Percentiles rank a stretch among this genome's conserved stretches.
These are phyloP conservation scores for Ceratocystis destructans DNA, from an alignment of 2,329 filamentous ascomycete species.

Conservation along the genomic window DNA sequence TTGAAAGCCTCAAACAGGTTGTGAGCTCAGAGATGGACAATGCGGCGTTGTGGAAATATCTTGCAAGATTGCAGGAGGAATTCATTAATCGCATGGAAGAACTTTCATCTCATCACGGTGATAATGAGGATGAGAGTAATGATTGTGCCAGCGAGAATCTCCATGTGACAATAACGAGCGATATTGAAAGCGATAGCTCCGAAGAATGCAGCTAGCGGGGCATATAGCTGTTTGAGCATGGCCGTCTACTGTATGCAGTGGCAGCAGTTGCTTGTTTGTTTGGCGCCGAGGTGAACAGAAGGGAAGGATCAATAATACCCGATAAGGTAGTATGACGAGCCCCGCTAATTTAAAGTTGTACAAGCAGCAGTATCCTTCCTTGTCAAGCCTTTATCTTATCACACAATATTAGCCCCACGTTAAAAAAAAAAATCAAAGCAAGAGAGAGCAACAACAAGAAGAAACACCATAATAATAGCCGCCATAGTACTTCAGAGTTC, in stretches of 20 bases:
- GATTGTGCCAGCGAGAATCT: background rate
- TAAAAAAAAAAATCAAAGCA: constrained; percentile 10
- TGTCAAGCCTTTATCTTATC: constrained; percentile 13
- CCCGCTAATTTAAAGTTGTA: background rate
- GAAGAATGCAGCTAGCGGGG: no score
- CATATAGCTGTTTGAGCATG: no score
- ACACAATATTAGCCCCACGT: constrained; percentile 10
- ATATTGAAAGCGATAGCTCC: no score
- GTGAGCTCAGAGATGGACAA: constrained; percentile 51
- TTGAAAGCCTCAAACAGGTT: constrained; percentile 59
- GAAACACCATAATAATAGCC: background rate
- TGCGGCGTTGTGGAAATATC: constrained; percentile 46
- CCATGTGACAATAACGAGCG: background rate
- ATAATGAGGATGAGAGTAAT: constrained; percentile 38
- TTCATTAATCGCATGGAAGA: constrained; percentile 38
- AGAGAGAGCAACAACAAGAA: background rate
- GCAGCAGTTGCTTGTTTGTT: no score
- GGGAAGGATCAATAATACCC: background rate
- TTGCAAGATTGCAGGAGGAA: constrained; percentile 56
- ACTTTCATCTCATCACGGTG: constrained; percentile 42
- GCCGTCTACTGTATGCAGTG: no score
- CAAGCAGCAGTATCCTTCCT: background rate
- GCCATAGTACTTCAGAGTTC: background rate
- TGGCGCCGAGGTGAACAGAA: background rate
- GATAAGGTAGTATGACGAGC: background rate